Evolutionary conservation across 441 rosid species (phyloP).

Genomic region (Pelargonium australe): DNA sequence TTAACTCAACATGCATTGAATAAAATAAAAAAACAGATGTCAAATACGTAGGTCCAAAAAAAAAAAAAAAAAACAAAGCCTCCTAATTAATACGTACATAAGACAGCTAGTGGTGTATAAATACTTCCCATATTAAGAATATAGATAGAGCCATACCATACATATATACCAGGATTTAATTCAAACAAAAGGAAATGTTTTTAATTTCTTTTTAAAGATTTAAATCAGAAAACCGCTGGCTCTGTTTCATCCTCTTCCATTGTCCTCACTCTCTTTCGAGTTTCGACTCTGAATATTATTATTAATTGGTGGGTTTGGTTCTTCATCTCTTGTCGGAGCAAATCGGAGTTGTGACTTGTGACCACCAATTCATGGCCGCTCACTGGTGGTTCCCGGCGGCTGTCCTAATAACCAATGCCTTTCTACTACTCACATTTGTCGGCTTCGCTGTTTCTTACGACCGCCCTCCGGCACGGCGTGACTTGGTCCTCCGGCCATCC

Average conservation of each 20-base stretch:
- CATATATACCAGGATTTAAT: too few relatives aligned
- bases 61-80: too few relatives aligned
- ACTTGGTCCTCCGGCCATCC: not conserved
- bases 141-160: not conserved
- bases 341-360: too few relatives aligned
- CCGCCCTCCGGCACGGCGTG: slow-evolving; percentile 19
- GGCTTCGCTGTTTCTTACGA: slow-evolving; percentile 18
- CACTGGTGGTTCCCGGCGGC: not conserved
- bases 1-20: too few relatives aligned
- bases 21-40: too few relatives aligned
- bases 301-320: too few relatives aligned
- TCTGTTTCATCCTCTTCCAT: not conserved
- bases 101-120: not conserved
- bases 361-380: not conserved
- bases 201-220: not conserved
- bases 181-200: not conserved
- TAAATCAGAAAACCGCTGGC: not conserved
- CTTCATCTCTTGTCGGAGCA: too few relatives aligned
- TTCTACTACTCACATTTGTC: not conserved
- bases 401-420: not conserved
- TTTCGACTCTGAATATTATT: too few relatives aligned
- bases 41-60: too few relatives aligned
- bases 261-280: too few relatives aligned
- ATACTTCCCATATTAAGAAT: not conserved
- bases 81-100: too few relatives aligned